These are phyloP conservation scores for Xerophyta viscosa DNA, from an alignment of 106 monocot genomes.

Conservation along the genomic window DNA sequence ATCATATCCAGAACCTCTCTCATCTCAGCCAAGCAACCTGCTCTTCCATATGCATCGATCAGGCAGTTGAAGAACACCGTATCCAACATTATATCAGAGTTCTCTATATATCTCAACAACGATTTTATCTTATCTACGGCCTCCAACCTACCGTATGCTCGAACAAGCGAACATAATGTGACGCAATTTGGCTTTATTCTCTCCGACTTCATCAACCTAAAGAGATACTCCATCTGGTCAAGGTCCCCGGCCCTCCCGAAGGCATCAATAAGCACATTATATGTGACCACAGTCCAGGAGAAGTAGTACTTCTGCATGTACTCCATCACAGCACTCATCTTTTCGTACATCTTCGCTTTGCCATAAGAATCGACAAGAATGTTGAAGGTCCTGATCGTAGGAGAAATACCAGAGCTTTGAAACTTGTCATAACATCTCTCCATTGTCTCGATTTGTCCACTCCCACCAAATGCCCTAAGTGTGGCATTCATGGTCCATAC, in stretches of 20 bases:
- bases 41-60: constrained; percentile 88
- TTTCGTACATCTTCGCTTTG: constrained; percentile 71
- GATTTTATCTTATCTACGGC: constrained; percentile 60
- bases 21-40: constrained; percentile 80
- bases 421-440: constrained; percentile 96
- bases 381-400: constrained; percentile 88
- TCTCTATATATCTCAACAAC: constrained; percentile 64
- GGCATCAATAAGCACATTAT: constrained; percentile 94
- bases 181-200: constrained; percentile 82
- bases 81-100: constrained; percentile 77
- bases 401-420: constrained; percentile 69
- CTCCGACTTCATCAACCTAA: constrained; percentile 92
- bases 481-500: constrained; percentile 98
- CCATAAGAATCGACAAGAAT: constrained; percentile 93
- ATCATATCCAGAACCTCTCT: constrained; percentile 79
- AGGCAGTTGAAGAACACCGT: constrained; percentile 83
- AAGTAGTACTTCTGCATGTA: constrained; percentile 96
- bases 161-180: constrained; percentile 79
- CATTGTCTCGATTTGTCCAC: constrained; percentile 92
- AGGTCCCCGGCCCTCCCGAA: constrained; percentile 85
- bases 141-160: constrained; percentile 74
- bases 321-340: constrained; percentile 98
- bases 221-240: constrained; percentile 84
- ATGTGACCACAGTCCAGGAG: constrained; percentile 95
- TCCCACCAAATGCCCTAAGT: constrained; percentile 86